Evolutionary conservation across 768 basidiomycete genomes (phyloP), one percentile per base, ranked within the genome.

Genomic region (Auricularia cornea): DNA sequence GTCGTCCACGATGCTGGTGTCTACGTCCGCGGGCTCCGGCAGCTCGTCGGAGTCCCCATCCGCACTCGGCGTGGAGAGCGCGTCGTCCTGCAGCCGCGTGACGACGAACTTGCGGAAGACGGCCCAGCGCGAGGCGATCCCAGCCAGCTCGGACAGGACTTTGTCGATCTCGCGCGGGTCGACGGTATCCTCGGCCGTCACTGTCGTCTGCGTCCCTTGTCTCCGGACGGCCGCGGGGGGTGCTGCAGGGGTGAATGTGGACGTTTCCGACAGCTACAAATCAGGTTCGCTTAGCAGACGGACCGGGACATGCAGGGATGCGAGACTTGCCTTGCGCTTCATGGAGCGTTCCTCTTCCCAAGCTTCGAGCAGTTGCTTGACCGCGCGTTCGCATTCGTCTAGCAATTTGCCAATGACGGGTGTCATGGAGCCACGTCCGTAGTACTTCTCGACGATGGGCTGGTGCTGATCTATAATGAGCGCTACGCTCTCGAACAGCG

Each of bases 391-490:
- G 61, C 90, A 91, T 71, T 98, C 95, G 63, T 87, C 83, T 59
- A 97, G 74, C 8, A 99, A 78, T 51, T 86, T 81, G 28, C 81
- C 77, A 2, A 94, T 83, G 14, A 96, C 93, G 38, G 75, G 82
- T 48, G 80, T 77, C 96, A 98, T 98, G 72, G 89, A 89, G 1
- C 93, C 90, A 10, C 73, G 68, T 0, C 97, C 97, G 69, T 99
- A 99, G 75, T 99, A 98, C 75, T 97, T 98, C 71, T 98, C 96
- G 1, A 99, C 95, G 3, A 99, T 86, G 2, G 94, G 92, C 68
- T 97, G 96, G 71, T 99, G 97, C 70, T 99, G 97, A 69, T 96
- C 94, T 26, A 99, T 88, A 66, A 99, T 94, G 79, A 92, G 85
- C 0, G 95, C 97, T 60, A 99, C 89, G 62, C 88, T 90, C 76